A percentile compares a stretch with the other conserved stretches of the same genome.
These are phyloP conservation scores for Coniosporium tulheliwenetii DNA, from an alignment of 2,329 filamentous ascomycete species.

Conservation along the genomic window DNA sequence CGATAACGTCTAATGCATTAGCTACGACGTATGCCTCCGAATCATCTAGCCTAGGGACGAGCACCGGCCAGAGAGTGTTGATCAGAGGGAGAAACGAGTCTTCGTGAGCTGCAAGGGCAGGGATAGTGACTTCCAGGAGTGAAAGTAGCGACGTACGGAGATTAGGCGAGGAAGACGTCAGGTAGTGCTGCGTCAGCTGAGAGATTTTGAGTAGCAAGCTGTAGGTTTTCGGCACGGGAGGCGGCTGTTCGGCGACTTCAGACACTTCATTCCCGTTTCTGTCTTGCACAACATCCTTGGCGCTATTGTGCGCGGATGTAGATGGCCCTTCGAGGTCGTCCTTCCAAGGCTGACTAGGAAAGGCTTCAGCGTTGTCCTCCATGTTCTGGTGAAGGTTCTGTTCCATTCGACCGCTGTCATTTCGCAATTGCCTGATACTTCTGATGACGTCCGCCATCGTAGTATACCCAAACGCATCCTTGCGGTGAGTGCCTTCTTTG, in stretches of 20 bases:
- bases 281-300: constrained; percentile 10
- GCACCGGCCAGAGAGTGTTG: constrained; percentile 79
- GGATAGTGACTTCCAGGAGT: constrained; percentile 57
- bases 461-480: constrained; percentile 7
- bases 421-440: too few relatives aligned
- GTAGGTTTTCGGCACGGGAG: constrained; percentile 62
- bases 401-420: constrained; percentile 6
- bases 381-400: neutral
- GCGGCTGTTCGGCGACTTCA: constrained; percentile 15
- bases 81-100: constrained; percentile 76
- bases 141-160: constrained; percentile 65
- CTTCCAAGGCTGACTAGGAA: constrained; percentile 14
- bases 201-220: constrained; percentile 69
- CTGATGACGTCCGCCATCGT: constrained; percentile 27
- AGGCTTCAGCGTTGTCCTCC: constrained; percentile 4
- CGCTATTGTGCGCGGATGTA: constrained; percentile 16
- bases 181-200: constrained; percentile 72
- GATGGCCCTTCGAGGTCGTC: constrained; percentile 8
- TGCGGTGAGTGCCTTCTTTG: constrained; percentile 2
- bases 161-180: constrained; percentile 68
- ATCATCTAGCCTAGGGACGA: constrained; percentile 53
- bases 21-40: constrained; percentile 51
- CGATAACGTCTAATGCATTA: constrained; percentile 54
- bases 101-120: constrained; percentile 59
- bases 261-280: constrained; percentile 3